Base-by-base conservation (phyloP, 1,284 basidiomycete species). In the Papiliotrema laurentii region DNA sequence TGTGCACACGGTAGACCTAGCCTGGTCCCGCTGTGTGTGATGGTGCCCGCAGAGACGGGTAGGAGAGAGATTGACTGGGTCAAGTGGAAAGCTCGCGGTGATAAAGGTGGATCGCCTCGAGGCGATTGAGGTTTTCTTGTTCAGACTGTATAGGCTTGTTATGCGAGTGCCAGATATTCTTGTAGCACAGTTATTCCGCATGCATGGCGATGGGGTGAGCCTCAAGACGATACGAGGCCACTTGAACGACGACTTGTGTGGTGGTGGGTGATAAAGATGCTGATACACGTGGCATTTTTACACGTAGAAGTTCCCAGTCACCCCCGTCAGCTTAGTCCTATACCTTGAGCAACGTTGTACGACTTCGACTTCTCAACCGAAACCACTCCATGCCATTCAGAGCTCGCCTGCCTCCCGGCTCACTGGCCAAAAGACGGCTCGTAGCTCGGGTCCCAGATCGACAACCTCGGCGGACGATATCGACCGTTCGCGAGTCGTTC, bases 1-100 rank as follows among this genome's bases (percentile, higher is more conserved):
- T 97, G 93, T 73, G 93, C 93, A 16, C 93, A 97, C 72, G 93
- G 92, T 0, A 55, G 73, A 37, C 76, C 76, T 2, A 70, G 68
- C 6, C 49, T 76, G 46, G 69, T 69, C 3, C 76, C 76, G 0
- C 45, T 77, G 2, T 55, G 68, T 6, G 58, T 64, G 11, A 28
- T 74, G 36, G 33, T 36, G 3, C 19, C 33, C 2, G 19, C 11
- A 1, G 38, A 4, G 14, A 22, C 26, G 5, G n/a, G 2, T 21
- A 46, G 47, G 36, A 33, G 55, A 34, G 36, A 31, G 24, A 60
- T 66, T 7, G 55, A 64, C 39, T 66, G 64, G 64, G 21, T 21
- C 0, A 31, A 27, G 10, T 59, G 56, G 50, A 56, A 55, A n/a
- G 43, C 30, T n/a, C 16, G 28, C n/a, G n/a, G n/a, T n/a, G n/a